Conservation (phyloP, 129 eudicot species). For the Kitagawia praeruptora region DNA sequence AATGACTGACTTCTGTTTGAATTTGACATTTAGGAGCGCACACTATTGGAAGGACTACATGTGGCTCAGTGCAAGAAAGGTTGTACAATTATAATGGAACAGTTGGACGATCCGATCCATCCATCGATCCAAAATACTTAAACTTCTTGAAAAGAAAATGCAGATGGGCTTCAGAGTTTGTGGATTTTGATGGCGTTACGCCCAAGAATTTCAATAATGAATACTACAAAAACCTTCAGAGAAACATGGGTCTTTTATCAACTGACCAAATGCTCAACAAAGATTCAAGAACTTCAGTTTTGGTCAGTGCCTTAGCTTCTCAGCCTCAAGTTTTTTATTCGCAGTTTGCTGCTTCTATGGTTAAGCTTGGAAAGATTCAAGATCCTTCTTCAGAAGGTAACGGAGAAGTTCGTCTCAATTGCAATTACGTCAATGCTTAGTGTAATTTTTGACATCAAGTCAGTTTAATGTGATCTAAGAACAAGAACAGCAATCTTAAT, state of each 20-base stretch:
- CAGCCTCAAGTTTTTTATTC: constrained; percentile 30
- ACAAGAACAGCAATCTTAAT: neutral
- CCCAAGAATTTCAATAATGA: constrained; percentile 47
- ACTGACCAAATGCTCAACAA: constrained; percentile 58
- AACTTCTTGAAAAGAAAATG: constrained; percentile 74
- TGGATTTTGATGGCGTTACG: constrained; percentile 58
- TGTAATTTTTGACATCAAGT: neutral
- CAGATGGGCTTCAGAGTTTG: constrained; percentile 59
- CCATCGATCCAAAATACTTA: constrained; percentile 46
- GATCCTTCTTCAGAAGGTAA: constrained; percentile 29
- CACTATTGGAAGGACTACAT: constrained; percentile 71
- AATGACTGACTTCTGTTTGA: neutral
- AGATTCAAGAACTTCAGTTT: constrained; percentile 59
- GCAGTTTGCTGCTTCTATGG: constrained; percentile 72
- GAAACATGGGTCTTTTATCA: constrained; percentile 67
- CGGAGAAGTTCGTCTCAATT: constrained; percentile 52
- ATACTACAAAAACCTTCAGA: constrained; percentile 60
- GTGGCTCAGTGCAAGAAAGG: constrained; percentile 59
- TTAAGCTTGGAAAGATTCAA: constrained; percentile 63
- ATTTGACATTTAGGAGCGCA: constrained; percentile 53
- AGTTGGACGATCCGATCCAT: constrained; percentile 50
- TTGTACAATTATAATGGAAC: constrained; percentile 61
- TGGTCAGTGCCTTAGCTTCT: constrained; percentile 44
- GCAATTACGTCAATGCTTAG: constrained; percentile 39
- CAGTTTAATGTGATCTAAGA: neutral